Percentiles rank a stretch among this genome's conserved stretches.
Conservation (phyloP, 1,284 basidiomycete genomes). For the Uromyces viciae-fabae region DNA sequence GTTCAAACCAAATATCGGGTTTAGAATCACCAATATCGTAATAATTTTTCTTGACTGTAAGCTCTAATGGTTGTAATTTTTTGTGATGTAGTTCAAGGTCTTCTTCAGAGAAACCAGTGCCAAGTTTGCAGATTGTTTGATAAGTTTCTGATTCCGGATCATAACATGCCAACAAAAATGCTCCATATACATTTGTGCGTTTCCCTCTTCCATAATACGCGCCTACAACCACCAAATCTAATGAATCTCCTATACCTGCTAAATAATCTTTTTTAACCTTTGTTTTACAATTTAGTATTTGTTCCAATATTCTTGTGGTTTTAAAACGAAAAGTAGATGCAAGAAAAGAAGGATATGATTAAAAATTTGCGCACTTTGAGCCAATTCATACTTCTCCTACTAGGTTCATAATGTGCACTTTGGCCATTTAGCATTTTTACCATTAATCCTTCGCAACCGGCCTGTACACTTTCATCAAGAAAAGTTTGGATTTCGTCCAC, state of each 20-base stretch:
- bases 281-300: slow-evolving; percentile 53
- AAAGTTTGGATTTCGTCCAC: slow-evolving; percentile 92
- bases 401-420: slow-evolving; percentile 90
- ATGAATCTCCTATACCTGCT: slow-evolving; percentile 92
- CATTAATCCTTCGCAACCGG: slow-evolving; percentile 98
- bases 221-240: slow-evolving; percentile 94
- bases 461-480: slow-evolving; percentile 91
- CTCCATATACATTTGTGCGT: slow-evolving; percentile 91
- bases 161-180: slow-evolving; percentile 90
- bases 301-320: neutral
- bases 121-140: slow-evolving; percentile 97
- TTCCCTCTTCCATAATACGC: slow-evolving; percentile 97
- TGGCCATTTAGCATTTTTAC: slow-evolving; percentile 95
- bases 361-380: slow-evolving; percentile 67
- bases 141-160: slow-evolving; percentile 84
- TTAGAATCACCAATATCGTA: slow-evolving; percentile 51
- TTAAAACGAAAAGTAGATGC: neutral
- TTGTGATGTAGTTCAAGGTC: slow-evolving; percentile 75
- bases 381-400: slow-evolving; percentile 92
- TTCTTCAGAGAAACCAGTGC: slow-evolving; percentile 96
- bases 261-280: slow-evolving; percentile 97
- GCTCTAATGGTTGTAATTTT: slow-evolving; percentile 78
- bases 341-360: neutral
- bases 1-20: slow-evolving; percentile 51
- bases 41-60: slow-evolving; percentile 49